Evolutionary conservation across 1,139 yeast species (phyloP).

Genomic region (Torulaspora globosa): DNA sequence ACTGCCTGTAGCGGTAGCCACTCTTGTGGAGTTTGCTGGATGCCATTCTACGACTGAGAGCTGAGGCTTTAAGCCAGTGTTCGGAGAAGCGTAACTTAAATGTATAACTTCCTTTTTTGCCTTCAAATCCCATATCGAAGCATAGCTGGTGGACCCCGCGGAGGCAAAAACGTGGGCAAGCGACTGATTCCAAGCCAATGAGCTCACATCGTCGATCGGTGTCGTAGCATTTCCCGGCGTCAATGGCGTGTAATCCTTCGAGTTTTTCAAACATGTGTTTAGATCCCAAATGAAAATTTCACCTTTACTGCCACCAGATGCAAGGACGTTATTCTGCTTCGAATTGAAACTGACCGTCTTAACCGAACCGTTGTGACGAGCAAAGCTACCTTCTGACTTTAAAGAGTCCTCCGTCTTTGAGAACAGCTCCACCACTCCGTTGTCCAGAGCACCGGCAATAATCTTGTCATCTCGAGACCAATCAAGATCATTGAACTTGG

Average conservation of each 20-base stretch:
- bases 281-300: constrained; percentile 91
- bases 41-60: constrained; percentile 82
- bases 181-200: constrained; percentile 85
- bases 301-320: constrained; percentile 83
- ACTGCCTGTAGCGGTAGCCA: constrained; percentile 81
- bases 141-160: constrained; percentile 75
- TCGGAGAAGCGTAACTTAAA: constrained; percentile 56
- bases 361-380: constrained; percentile 67
- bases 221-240: constrained; percentile 77
- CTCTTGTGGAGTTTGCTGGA: constrained; percentile 75
- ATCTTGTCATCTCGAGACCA: constrained; percentile 75
- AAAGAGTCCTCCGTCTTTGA: constrained; percentile 41
- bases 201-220: constrained; percentile 75
- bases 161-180: constrained; percentile 86
- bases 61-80: constrained; percentile 47
- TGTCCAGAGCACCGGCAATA: constrained; percentile 87
- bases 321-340: constrained; percentile 65
- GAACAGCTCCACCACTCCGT: constrained; percentile 78
- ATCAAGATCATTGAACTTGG: constrained; percentile 69
- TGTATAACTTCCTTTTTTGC: constrained; percentile 85
- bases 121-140: constrained; percentile 92
- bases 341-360: constrained; percentile 76
- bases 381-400: constrained; percentile 47
- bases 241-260: constrained; percentile 47
- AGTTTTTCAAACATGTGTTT: constrained; percentile 41